Conservation (phyloP, 345 rosid genomes). For the Citrus medica region DNA sequence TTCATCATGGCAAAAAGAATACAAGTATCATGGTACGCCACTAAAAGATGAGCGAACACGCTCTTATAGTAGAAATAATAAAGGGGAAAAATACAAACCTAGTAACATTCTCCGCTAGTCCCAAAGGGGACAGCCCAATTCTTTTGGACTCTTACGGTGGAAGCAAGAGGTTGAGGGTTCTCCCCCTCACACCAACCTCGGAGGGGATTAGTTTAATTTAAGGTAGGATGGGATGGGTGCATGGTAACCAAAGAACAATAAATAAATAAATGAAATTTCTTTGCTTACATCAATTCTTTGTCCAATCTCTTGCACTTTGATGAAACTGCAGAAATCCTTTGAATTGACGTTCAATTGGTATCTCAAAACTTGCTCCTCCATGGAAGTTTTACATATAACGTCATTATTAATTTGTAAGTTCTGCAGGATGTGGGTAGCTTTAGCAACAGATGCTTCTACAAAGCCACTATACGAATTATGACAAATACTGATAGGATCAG, state of each 20-base stretch:
- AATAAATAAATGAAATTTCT: neutral
- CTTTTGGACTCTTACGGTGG: no score
- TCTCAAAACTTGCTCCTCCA: constrained; percentile 39
- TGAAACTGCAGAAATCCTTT: constrained; percentile 42
- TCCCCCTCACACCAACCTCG: no score
- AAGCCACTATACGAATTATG: constrained; percentile 43
- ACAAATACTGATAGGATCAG: constrained; percentile 47
- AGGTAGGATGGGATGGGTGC: no score
- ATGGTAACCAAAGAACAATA: neutral
- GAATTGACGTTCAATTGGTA: constrained; percentile 48
- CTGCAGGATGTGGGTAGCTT: constrained; percentile 47
- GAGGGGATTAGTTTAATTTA: no score
- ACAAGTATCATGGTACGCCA: neutral
- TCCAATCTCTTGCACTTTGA: constrained; percentile 57
- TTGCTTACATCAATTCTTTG: constrained; percentile 44
- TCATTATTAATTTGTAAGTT: constrained; percentile 54
- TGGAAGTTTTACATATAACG: constrained; percentile 34
- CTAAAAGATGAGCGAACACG: neutral
- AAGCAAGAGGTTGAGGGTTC: no score
- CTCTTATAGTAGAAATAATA: neutral
- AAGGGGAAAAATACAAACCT: no score
- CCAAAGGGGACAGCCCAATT: no score
- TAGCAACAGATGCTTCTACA: constrained; percentile 60
- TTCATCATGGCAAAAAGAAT: neutral
- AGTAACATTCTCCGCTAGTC: no score